Base-by-base conservation (phyloP, 2,329 filamentous ascomycete genomes). In the Karstenula rhodostoma region DNA sequence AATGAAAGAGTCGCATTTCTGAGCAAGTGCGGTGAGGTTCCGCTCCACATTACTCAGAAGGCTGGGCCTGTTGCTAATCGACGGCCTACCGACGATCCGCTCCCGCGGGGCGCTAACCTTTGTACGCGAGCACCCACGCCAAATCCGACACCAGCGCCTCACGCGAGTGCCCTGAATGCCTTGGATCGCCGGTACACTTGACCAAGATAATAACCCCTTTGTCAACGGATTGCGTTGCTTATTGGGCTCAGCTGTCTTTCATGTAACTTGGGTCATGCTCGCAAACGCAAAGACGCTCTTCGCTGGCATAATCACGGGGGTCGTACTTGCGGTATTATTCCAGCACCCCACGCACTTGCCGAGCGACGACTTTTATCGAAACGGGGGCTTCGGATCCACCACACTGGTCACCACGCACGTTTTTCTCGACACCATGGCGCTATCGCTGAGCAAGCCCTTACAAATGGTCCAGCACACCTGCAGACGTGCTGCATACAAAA, bases 401-500 rank as follows among this genome's bases (percentile, higher is more conserved):
- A 50, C 56, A 57, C 59, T 60, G 62, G 57, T 57, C 57, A 44
- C 32, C 42, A 50, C 56, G 58, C 59, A 61, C 63, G 57, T 57
- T 43, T 50, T 48, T 25, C 59, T 64, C 51, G 59, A 67, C 35
- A 64, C 66, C 44, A 70, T 76, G 69, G 72, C 70, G 67, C 66
- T 70, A 61, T 67, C 74, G 65, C 66, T 78, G 64, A 74, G 66
- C 61, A 74, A 73, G 63, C 68, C 67, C 59, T 73, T 76, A 67
- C 74, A 71, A 71, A 71, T 69, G 55, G 69, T 66, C 57, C 64
- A 59, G 62, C 58, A 37, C 56, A 64, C 52, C 55, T 61, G 55
- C 59, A 58, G 44, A 50, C 53, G 29, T 2, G 62, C 56, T 57
- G 61, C 58, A 52, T 68, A 71, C 66, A 73, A 73, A 69, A 69